Evolutionary conservation across 2,329 filamentous ascomycete genomes (phyloP), one percentile per base, ranked within the genome.

Genomic region (Paracorniculantispora psalliotae): DNA sequence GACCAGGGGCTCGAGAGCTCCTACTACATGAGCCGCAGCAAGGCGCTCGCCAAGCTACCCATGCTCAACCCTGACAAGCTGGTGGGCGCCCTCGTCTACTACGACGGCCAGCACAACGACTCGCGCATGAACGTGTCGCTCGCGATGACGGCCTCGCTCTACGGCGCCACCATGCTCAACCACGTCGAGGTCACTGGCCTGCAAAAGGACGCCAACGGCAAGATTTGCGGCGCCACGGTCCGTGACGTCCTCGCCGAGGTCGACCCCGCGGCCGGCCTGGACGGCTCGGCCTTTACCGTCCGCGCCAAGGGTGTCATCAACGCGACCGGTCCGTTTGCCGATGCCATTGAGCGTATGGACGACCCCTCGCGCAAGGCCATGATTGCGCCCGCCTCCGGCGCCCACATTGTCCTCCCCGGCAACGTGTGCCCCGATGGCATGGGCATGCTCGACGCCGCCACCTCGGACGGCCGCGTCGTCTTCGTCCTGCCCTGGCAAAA

Each of bases 401-500:
- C 91, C n/a, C 90, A 94, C 75, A 80, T 94, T 63, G 86, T 93
- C 67, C 83, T 94, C 1, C 90, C 90, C 23, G 88, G 89, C 58
- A 89, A 89, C 74, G 89, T 88, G 75, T 89, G 87, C 70, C 90
- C 90, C 56, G 82, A 86, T 57, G 85, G 90, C 69, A 92, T 93
- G 87, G 90, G 90, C 62, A 79, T 94, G 53, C 90, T 94, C 63
- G 90, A 93, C 66, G 89, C 90, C 2, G 82, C 84, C 43, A 92
- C 90, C 3, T 92, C 89, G 0, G 90, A 94, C 67, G 90, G 90
- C n/a, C 85, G 90, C 68, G 90, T 94, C 63, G 90, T 94, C 67
- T 94, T 94, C 79, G 91, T 94, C 72, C 79, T 94, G 55, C 90
- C 90, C 8, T 94, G 90, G 90, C 88, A 93, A 73, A 90, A 90